These are phyloP conservation scores for Fusarium foetens DNA, from an alignment of 2,329 filamentous ascomycete genomes.

Conservation along the genomic window DNA sequence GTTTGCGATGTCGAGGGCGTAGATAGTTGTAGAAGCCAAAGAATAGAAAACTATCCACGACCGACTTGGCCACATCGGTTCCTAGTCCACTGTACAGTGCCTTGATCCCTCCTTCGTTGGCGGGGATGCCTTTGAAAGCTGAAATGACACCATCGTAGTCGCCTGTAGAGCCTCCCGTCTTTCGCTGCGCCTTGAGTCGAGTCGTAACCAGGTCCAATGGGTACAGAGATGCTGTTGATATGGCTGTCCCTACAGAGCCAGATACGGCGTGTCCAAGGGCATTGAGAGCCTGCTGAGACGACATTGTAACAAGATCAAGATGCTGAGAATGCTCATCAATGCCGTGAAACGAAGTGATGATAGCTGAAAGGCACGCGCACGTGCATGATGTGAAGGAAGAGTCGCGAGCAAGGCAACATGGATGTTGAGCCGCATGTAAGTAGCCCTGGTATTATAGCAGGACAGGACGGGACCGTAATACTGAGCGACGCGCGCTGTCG, in stretches of 20 bases:
- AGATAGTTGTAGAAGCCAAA: constrained; percentile 80
- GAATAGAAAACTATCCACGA: constrained; percentile 84
- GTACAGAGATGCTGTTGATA: constrained; percentile 82
- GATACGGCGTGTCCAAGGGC: constrained; percentile 85
- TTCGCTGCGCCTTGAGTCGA: constrained; percentile 80
- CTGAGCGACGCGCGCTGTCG: constrained; percentile 14
- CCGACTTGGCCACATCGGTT: constrained; percentile 73
- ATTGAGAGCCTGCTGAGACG: constrained; percentile 62
- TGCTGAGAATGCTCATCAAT: neutral
- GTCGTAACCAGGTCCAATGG: constrained; percentile 86
- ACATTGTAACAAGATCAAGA: constrained; percentile 34
- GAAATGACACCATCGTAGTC: constrained; percentile 75
- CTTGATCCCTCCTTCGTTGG: constrained; percentile 72
- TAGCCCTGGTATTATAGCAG: neutral
- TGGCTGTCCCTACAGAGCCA: constrained; percentile 79
- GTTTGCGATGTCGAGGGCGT: constrained; percentile 52
- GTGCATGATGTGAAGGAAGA: constrained; percentile 12
- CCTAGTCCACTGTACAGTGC: constrained; percentile 77
- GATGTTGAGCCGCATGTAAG: constrained; percentile 10
- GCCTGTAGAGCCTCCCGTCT: constrained; percentile 56
- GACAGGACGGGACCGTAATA: neutral
- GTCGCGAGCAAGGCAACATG: constrained; percentile 5
- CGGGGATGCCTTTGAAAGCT: constrained; percentile 76
- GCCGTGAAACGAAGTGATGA: neutral
- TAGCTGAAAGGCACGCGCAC: constrained; percentile 1